A percentile compares a stretch with the other conserved stretches of the same genome.
phyloP scores from a whole-genome alignment of 1,284 basidiomycete genomes.

The Leccinum holopus region DNA sequence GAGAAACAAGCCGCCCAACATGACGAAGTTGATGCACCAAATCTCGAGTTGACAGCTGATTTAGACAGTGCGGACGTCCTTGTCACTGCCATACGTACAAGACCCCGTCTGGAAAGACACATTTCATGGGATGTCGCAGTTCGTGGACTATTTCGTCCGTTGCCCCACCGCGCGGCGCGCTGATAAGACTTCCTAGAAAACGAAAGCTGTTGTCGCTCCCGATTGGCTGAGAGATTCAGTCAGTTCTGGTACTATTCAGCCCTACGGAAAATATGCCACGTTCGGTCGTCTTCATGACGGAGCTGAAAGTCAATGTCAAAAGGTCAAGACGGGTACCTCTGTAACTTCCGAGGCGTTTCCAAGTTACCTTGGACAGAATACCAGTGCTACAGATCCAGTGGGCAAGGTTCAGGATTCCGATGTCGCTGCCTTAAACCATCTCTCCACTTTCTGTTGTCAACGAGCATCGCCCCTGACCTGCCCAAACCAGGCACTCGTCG shows the following conservation, averaged over 20 bases:
- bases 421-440: constrained; percentile 33
- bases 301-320: constrained; percentile 44
- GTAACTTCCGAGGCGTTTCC: constrained; percentile 8
- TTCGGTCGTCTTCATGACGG: constrained; percentile 48
- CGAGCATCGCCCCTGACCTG: constrained; percentile 64
- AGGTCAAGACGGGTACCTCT: constrained; percentile 14
- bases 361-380: constrained; percentile 8
- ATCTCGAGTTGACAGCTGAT: constrained; percentile 42
- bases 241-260: constrained; percentile 40
- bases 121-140: constrained; percentile 63
- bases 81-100: constrained; percentile 63
- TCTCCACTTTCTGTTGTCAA: constrained; percentile 55
- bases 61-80: constrained; percentile 60
- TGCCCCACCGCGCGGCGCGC: constrained; percentile 4
- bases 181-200: constrained; percentile 43
- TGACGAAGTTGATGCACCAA: constrained; percentile 1
- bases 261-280: constrained; percentile 56
- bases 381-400: constrained; percentile 12
- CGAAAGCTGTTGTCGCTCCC: constrained; percentile 64
- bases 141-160: constrained; percentile 30
- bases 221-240: constrained; percentile 65
- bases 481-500: constrained; percentile 58
- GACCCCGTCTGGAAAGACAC: constrained; percentile 66
- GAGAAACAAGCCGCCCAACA: constrained; percentile 31
- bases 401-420: constrained; percentile 13